Base-by-base conservation (phyloP, 441 rosid genomes). In the Erysimum cheiri region DNA sequence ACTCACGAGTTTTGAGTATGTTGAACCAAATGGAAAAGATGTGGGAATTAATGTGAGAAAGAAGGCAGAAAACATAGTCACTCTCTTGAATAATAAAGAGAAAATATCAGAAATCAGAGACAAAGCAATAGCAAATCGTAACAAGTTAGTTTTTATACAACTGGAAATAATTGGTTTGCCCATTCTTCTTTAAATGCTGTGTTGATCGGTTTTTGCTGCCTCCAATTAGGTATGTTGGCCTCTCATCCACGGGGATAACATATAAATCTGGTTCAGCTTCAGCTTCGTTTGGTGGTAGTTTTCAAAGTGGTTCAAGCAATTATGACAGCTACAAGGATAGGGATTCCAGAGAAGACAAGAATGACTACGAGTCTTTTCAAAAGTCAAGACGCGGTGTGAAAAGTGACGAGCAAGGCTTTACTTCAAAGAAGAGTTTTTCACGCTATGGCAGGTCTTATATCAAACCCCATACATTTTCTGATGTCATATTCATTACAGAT, bases 11-110 rank as follows among this genome's bases (percentile, higher is more conserved):
- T 92, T 89, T 80, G 97, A 89, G 69, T 88, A 85, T 75, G 88
- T 80, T 62, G 99, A 95, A 84, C 98, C 96, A 54, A 95, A 73
- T 78, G 99, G 99, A 67, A 95, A 92, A 83, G 99, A 95, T 80
- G 14, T 78, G 77, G 99, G 99, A 46, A 81, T 95, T 59, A 95
- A 91, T 57, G 98, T 95, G 79, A 85, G 99, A 83, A 95, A 92
- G 92, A 95, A 95, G 81, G 91, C 93, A 1, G 99, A 92, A 77
- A 89, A 41, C 72, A 89, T 95, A 22, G 91, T 77, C 13, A 26
- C 82, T 37, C 90, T 95, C 77, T 75, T 95, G 80, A 92, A 91
- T 77, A 76, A 90, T 59, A 92, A 73, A 81, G 99, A 92, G 29
- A 95, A 91, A 73, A 92, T 95, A 73, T 84, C 94, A 77, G 92